Percentiles rank a stretch among this genome's conserved stretches.
Evolutionary conservation across 2,329 filamentous ascomycete species (phyloP).

Genomic region (Dactylonectria macrodidyma): DNA sequence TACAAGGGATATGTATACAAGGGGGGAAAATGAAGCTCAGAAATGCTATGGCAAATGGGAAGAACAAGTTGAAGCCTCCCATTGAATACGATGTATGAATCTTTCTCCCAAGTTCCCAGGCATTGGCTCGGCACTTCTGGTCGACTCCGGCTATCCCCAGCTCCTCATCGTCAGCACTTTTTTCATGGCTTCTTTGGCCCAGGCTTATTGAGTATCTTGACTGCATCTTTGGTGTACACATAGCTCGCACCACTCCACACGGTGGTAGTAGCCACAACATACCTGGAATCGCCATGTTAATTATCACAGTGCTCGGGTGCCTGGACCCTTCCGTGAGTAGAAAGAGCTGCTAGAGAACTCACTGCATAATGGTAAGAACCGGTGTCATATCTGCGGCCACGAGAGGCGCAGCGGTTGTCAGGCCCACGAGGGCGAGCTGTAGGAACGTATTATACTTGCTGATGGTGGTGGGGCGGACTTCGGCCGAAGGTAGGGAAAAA

Average conservation of each 20-base stretch:
- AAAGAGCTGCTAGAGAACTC: slow-evolving; percentile 53
- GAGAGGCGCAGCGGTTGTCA: slow-evolving; percentile 85
- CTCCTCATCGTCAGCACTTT: slow-evolving; percentile 5
- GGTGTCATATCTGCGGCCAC: slow-evolving; percentile 70
- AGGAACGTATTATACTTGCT: slow-evolving; percentile 96
- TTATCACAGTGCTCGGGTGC: not conserved
- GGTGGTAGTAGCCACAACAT: slow-evolving; percentile 89
- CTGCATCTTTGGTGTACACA: slow-evolving; percentile 89
- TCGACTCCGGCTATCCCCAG: not conserved
- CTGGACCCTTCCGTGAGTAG: too few relatives aligned
- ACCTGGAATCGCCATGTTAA: slow-evolving; percentile 65
- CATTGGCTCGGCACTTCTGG: not conserved
- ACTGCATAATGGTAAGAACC: slow-evolving; percentile 75
- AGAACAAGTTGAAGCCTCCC: not conserved
- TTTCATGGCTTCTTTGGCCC: slow-evolving; percentile 38
- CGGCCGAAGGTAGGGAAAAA: slow-evolving; percentile 90
- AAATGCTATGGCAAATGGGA: not conserved
- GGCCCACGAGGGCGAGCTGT: slow-evolving; percentile 88
- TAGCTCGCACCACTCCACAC: slow-evolving; percentile 96
- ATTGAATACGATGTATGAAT: slow-evolving; percentile 1
- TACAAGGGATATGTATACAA: slow-evolving; percentile 3
- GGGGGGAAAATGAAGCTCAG: not conserved
- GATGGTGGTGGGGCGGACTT: slow-evolving; percentile 86
- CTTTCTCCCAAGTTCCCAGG: not conserved
- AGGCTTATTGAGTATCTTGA: slow-evolving; percentile 80